Percentiles rank a stretch among this genome's conserved stretches.
Evolutionary conservation across 345 rosid genomes (phyloP).

Genomic region (Bretschneidera sinensis): DNA sequence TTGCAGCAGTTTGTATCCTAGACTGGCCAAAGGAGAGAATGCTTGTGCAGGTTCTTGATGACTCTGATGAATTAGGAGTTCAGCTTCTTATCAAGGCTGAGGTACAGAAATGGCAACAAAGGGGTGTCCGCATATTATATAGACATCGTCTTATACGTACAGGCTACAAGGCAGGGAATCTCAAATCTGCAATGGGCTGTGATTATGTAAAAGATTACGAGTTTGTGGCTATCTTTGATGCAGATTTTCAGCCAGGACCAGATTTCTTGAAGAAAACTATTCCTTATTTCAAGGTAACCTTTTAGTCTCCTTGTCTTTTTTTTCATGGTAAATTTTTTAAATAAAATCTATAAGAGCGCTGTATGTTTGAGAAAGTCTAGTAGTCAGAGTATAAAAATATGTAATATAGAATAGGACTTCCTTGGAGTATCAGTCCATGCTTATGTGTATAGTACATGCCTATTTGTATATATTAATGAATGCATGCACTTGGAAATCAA

Average conservation of each 20-base stretch:
- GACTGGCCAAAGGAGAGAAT: slow-evolving; percentile 95
- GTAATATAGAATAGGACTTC: background rate
- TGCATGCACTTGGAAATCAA: background rate
- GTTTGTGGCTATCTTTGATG: slow-evolving; percentile 83
- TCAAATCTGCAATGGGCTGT: slow-evolving; percentile 88
- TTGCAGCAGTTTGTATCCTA: slow-evolving; percentile 66
- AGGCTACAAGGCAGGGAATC: slow-evolving; percentile 92
- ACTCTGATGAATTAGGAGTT: slow-evolving; percentile 72
- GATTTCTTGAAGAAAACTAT: slow-evolving; percentile 84
- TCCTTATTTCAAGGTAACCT: slow-evolving; percentile 70
- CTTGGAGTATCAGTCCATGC: too few species aligned
- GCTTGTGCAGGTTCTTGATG: slow-evolving; percentile 84
- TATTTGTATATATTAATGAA: too few species aligned
- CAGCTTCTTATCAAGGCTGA: slow-evolving; percentile 79
- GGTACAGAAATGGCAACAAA: slow-evolving; percentile 89
- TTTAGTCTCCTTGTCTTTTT: background rate
- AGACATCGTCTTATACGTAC: slow-evolving; percentile 85
- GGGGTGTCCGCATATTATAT: slow-evolving; percentile 68
- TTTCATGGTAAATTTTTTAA: background rate
- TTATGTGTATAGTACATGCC: too few species aligned
- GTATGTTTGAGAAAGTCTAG: background rate
- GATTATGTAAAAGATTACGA: slow-evolving; percentile 82
- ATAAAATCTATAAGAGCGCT: background rate
- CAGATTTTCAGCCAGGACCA: slow-evolving; percentile 86
- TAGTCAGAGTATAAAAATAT: background rate